Base-by-base conservation (phyloP, 176 grass and related monocot genomes). In the Cenchrus americanus region DNA sequence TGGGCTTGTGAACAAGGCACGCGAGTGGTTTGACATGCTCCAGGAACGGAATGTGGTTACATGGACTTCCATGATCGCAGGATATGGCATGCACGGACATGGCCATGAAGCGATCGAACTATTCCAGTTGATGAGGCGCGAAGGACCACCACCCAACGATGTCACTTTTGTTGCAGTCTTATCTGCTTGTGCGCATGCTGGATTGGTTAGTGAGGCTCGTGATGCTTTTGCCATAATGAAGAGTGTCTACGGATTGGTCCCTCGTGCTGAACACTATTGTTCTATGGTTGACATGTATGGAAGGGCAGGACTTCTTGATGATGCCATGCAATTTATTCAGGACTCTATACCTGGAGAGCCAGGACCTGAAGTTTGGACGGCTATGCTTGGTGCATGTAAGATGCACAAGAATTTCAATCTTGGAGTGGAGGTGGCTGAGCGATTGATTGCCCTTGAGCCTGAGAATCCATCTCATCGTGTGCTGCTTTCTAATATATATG, bases 211-310 rank as follows among this genome's bases (percentile, higher is more conserved):
- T 7, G 90, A 97, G 50, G 92, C 86, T 1, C 47, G 48, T 27
- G 82, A 78, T 76, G 90, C 79, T 81, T 95, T 95, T 81, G 80
- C 59, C 10, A 91, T 68, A 24, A 93, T 95, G 96, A 92, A 88
- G 61, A 79, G 57, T 69, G 69, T 85, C 24, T 95, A 95, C 34
- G 68, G 87, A 26, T 86, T 98, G 80, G 78, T 74, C 54, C 96
- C 92, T 65, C 83, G 86, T 61, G 77, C 81, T 1, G 93, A 94
- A 57, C 96, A 98, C 71, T 92, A 82, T 69, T 94, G 90, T 65
- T 93, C 84, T 73, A 88, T 98, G 89, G 91, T 98, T 84, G 96
- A 98, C 89, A 93, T 98, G 89, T 87, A 86, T 76, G 91, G 92
- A 71, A 90, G 95, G 67, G 85, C 89, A 64, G 92, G 95, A 66